phyloP scores from a whole-genome alignment of 1,284 basidiomycete species.

The Naganishia cerealis region DNA sequence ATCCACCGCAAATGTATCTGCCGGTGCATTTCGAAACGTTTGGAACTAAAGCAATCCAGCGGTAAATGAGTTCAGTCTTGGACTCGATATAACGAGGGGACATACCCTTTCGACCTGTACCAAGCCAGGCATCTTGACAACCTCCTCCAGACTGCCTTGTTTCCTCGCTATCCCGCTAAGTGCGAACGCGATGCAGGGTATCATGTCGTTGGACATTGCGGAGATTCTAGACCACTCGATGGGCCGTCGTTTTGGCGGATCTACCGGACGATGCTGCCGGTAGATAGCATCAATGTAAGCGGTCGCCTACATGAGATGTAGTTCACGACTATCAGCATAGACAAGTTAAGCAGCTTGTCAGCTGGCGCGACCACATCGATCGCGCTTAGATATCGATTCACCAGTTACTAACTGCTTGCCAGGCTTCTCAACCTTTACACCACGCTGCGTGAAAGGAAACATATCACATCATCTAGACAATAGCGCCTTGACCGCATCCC shows the following conservation, averaged over 20 bases:
- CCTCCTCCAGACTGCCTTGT: slow-evolving; percentile 11
- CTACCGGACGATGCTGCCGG: background rate
- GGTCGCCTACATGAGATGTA: too few species aligned
- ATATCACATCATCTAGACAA: too few species aligned
- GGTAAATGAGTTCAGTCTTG: background rate
- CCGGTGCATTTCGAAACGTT: slow-evolving; percentile 2
- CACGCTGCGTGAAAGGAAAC: too few species aligned
- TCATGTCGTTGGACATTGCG: slow-evolving; percentile 21
- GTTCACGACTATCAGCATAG: too few species aligned
- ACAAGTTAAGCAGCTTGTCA: too few species aligned
- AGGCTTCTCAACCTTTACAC: too few species aligned
- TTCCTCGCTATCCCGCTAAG: slow-evolving; percentile 11
- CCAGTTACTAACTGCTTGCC: background rate
- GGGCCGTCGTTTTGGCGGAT: background rate
- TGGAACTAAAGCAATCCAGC: background rate
- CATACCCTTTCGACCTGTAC: slow-evolving; percentile 27
- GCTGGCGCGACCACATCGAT: background rate
- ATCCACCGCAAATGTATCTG: background rate
- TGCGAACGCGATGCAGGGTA: slow-evolving; percentile 18
- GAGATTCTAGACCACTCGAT: background rate
- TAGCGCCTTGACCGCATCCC: too few species aligned
- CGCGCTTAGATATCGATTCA: slow-evolving; percentile 1
- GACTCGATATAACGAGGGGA: background rate
- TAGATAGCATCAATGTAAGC: too few species aligned
- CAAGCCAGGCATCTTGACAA: slow-evolving; percentile 5